A percentile compares a stretch with the other conserved stretches of the same genome.
These are phyloP conservation scores for Millerago galiae DNA, from an alignment of 805 yeast genomes.

Conservation along the genomic window DNA sequence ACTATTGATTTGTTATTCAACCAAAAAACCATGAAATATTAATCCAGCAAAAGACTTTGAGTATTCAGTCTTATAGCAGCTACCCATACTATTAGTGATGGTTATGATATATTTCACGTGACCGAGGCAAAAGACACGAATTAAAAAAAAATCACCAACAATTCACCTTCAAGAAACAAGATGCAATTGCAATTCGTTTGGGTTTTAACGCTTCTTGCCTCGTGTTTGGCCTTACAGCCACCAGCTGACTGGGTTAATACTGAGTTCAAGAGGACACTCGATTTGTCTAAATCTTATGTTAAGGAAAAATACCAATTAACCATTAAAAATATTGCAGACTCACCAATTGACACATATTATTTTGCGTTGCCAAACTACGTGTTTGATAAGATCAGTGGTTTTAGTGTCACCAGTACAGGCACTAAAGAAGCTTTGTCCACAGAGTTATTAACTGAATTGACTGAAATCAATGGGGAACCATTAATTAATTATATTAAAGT, in stretches of 20 bases:
- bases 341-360: slow-evolving; percentile 50
- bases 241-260: slow-evolving; percentile 43
- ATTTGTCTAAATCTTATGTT: slow-evolving; percentile 58
- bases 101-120: neutral
- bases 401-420: slow-evolving; percentile 31
- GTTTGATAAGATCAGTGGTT: slow-evolving; percentile 36
- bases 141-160: neutral
- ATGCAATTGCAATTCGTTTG: slow-evolving; percentile 2
- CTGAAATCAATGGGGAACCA: slow-evolving; percentile 20
- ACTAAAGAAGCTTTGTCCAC: slow-evolving; percentile 13
- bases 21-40: too few species aligned
- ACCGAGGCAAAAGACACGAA: neutral
- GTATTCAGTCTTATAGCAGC: too few species aligned
- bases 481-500: slow-evolving; percentile 39
- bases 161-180: neutral
- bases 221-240: slow-evolving; percentile 14
- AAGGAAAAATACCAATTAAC: slow-evolving; percentile 53
- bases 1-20: too few species aligned
- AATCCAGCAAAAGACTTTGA: too few species aligned
- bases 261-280: slow-evolving; percentile 50
- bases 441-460: slow-evolving; percentile 23
- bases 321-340: slow-evolving; percentile 49
- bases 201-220: slow-evolving; percentile 5
- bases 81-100: too few species aligned
- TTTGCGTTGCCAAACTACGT: slow-evolving; percentile 49